Evolutionary conservation across 1,284 basidiomycete species (phyloP), one percentile per base, ranked within the genome.

Genomic region (Leccinum proliferum): DNA sequence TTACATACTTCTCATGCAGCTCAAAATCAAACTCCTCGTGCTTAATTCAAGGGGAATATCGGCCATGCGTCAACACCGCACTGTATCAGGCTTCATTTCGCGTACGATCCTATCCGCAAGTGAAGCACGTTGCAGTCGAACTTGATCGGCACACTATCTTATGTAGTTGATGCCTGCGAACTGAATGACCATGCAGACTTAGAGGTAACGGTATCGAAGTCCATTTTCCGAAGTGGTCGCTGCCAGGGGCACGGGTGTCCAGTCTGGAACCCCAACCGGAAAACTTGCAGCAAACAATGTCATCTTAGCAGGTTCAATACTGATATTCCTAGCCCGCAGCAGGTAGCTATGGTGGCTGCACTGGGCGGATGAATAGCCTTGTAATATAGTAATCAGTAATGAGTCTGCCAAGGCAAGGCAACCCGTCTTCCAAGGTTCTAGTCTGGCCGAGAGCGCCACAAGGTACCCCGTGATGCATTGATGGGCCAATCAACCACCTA

Each of bases 401-500:
- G 48, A 25, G 12, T 14, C 55, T 14, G 18, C 25, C 39, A 46
- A 41, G 37, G 9, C 21, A 15, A 39, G 34, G 64, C 10, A 48
- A 63, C 46, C 14, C 0, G 41, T 10, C 48, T 56, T 6, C 41
- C 50, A 29, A 18, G 43, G 10, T 1, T 39, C 35, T 14, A 25
- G 37, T 34, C 59, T 62, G 35, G 50, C 52, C 60, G 52, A 63
- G 25, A 48, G 29, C 35, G 34, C 50, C 62, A 48, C 60, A 50
- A 57, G 62, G 63, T 11, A 21, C n/a, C 61, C 32, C 12, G 32
- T 52, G 32, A 65, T 21, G 37, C 37, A 39, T 39, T 39, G 37
- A 39, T 39, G 63, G 39, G 63, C 63, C 60, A 61, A 35, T n/a
- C 25, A 50, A 9, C 18, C 32, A 32, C 57, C 21, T 60, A 4